These are phyloP conservation scores for Stylonectria norvegica DNA, from an alignment of 2,329 filamentous ascomycete genomes.

Conservation along the genomic window DNA sequence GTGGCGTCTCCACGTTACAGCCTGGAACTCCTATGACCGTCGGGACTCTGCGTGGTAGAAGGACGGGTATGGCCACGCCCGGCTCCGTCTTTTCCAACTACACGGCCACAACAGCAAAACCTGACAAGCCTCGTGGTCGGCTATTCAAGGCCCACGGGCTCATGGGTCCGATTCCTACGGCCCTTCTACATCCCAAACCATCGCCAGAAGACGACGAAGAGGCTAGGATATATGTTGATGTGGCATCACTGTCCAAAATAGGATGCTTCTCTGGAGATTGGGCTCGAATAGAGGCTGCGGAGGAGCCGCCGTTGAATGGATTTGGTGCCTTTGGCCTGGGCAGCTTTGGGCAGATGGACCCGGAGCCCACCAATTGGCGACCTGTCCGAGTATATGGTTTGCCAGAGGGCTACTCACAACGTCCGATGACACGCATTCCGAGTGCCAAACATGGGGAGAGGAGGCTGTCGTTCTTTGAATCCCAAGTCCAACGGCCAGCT, in stretches of 20 bases:
- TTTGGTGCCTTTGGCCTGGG: conserved; percentile 66
- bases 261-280: conserved; percentile 98
- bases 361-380: conserved; percentile 66
- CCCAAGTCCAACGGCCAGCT: conserved; percentile 60
- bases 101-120: conserved; percentile 77
- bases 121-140: conserved; percentile 68
- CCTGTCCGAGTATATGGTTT: conserved; percentile 86
- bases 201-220: conserved; percentile 76
- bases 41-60: conserved; percentile 55
- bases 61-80: conserved; percentile 70
- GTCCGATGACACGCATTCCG: conserved; percentile 58
- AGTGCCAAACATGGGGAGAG: conserved; percentile 52
- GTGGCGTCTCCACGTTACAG: conserved; percentile 74
- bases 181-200: conserved; percentile 82
- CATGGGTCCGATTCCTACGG: conserved; percentile 66
- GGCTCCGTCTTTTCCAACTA: conserved; percentile 88
- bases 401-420: conserved; percentile 67
- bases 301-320: conserved; percentile 67
- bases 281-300: conserved; percentile 77
- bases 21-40: conserved; percentile 76
- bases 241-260: conserved; percentile 78
- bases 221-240: conserved; percentile 85
- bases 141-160: conserved; percentile 82
- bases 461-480: conserved; percentile 61
- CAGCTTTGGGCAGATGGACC: conserved; percentile 52